Evolutionary conservation across 169 alveolate species (phyloP).

Genomic region (Plasmodium reichenowi): DNA sequence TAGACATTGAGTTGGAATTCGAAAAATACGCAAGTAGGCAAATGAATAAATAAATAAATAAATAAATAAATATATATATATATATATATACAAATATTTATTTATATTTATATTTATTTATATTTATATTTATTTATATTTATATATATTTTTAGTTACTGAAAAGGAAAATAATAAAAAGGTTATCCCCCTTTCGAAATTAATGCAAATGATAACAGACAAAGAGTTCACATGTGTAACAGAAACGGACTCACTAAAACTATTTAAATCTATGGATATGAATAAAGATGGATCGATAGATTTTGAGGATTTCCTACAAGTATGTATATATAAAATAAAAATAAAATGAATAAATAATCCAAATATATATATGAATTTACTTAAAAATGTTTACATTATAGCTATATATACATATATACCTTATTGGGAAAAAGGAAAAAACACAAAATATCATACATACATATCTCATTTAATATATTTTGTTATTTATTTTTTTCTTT

Average conservation of each 20-base stretch:
- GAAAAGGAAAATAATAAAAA: conserved; percentile 73
- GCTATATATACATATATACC: neutral
- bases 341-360: neutral
- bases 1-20: conserved; percentile 82
- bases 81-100: neutral
- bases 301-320: conserved; percentile 67
- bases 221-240: conserved; percentile 77
- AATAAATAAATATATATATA: neutral
- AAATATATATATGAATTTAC: neutral
- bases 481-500: conserved; percentile 7
- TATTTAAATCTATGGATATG: conserved; percentile 62
- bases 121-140: neutral
- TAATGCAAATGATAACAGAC: conserved; percentile 74
- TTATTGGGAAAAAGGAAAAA: too few relatives aligned
- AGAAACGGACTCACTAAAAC: conserved; percentile 49
- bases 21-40: conserved; percentile 80
- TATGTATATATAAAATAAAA: neutral
- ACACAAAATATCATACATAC: neutral
- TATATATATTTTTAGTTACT: conserved; percentile 31
- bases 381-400: neutral
- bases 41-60: conserved; percentile 2
- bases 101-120: neutral
- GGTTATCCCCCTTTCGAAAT: conserved; percentile 61
- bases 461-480: neutral
- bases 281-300: conserved; percentile 70